Evolutionary conservation across 2,329 filamentous ascomycete species (phyloP), one percentile per base, ranked within the genome.

Genomic region (Myriangium duriaei): DNA sequence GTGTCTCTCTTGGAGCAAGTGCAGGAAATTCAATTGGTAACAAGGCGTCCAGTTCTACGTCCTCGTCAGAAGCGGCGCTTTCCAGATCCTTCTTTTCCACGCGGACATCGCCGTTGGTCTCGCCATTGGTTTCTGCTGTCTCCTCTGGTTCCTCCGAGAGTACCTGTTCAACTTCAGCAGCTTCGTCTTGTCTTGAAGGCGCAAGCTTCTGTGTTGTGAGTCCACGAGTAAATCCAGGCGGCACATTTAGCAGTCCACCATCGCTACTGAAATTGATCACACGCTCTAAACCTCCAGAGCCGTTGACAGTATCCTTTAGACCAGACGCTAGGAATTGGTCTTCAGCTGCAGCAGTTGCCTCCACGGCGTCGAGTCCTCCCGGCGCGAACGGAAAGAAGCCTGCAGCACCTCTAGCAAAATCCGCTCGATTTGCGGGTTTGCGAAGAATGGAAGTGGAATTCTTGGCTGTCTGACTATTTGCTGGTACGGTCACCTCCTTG

Each of bases 321-420:
- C 36, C 36, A 13, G 14, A 17, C 14, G 47, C 43, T 12, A 79
- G 66, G 24, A 76, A 68, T 51, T 88, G 78, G 34, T 86, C 81
- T 55, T 95, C 88, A 37, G 85, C 68, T 4, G 82, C 83, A 17
- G 87, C 85, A 7, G 86, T 79, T 2, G 83, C 81, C 56, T 93
- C 83, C 14, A 95, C 80, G 2, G 78, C 76, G 43, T 95, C 87
- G 11, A 96, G 61, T 1, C 91, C 91, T 39, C 87, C 87, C 1
- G 88, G 88, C 0, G 86, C 80, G 60, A 96, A 95, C 0, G 88
- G 88, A 42, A 94, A 92, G 63, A 92, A 95, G 0, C 88, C 88
- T 5, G 87, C 85, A 24, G 82, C 87, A 11, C 91, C 91, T 44
- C 88, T 74, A 10, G 96, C 87, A 58, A 96, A 94, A 34, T 96